A percentile compares a stretch with the other conserved stretches of the same genome.
Evolutionary conservation across 495 filamentous ascomycete species (phyloP).

Genomic region (Tuber calosporum): DNA sequence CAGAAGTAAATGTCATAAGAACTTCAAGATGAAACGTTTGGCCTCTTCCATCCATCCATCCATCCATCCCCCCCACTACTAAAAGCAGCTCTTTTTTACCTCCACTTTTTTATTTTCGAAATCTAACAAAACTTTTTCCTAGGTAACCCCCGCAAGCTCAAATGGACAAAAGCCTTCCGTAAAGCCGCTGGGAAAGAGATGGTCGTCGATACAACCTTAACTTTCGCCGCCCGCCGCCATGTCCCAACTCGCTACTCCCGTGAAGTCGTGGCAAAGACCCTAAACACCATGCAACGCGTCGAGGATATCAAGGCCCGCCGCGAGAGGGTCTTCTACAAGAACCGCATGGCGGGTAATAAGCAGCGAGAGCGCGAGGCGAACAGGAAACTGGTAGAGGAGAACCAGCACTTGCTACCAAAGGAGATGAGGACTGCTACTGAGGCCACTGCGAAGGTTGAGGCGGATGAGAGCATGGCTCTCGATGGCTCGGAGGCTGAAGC

Average conservation of each 20-base stretch:
- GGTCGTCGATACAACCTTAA: slow-evolving; percentile 87
- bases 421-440: slow-evolving; percentile 55
- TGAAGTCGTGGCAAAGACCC: slow-evolving; percentile 73
- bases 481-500: slow-evolving; percentile 24
- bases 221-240: slow-evolving; percentile 87
- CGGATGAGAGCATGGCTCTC: slow-evolving; percentile 43
- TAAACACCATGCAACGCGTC: slow-evolving; percentile 86
- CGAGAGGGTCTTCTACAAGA: slow-evolving; percentile 86
- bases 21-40: slow-evolving; percentile 99
- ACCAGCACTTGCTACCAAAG: slow-evolving; percentile 75
- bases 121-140: background rate
- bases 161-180: slow-evolving; percentile 81
- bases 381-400: slow-evolving; percentile 79
- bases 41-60: slow-evolving; percentile 22
- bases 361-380: slow-evolving; percentile 68
- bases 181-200: slow-evolving; percentile 79
- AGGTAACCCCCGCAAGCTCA: slow-evolving; percentile 61
- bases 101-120: background rate
- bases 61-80: background rate
- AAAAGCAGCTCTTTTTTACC: background rate
- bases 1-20: slow-evolving; percentile 88
- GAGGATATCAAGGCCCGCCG: slow-evolving; percentile 73
- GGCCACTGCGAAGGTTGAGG: slow-evolving; percentile 48
- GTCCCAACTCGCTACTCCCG: slow-evolving; percentile 92
- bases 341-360: slow-evolving; percentile 81